phyloP scores from a whole-genome alignment of 805 yeast genomes.

The Monosporozyma aerobia region DNA sequence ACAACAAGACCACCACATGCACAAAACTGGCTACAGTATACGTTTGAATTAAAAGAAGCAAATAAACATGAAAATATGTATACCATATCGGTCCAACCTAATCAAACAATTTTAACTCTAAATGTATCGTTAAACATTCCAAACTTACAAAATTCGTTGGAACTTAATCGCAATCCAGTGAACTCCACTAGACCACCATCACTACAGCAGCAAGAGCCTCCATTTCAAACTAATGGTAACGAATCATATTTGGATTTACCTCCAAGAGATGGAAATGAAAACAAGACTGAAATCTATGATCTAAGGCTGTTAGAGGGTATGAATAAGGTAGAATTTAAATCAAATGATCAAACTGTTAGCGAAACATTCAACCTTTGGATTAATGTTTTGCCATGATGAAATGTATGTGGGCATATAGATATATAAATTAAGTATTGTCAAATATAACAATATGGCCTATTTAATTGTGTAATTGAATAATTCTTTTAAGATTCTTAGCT shows the following conservation, averaged over 20 bases:
- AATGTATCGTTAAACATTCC: slow-evolving; percentile 11
- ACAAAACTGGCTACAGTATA: slow-evolving; percentile 27
- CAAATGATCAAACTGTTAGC: slow-evolving; percentile 7
- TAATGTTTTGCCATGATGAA: slow-evolving; percentile 22
- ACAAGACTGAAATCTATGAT: slow-evolving; percentile 19
- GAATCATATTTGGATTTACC: neutral
- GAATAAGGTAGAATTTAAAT: slow-evolving; percentile 20
- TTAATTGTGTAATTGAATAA: neutral
- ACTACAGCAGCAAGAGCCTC: neutral
- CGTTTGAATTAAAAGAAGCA: slow-evolving; percentile 19
- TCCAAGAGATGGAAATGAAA: neutral
- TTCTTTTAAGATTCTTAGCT: neutral
- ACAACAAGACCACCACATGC: slow-evolving; percentile 24
- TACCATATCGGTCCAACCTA: slow-evolving; percentile 23
- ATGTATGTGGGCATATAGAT: neutral
- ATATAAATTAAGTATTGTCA: neutral
- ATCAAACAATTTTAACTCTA: slow-evolving; percentile 24
- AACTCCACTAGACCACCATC: neutral
- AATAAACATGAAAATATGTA: slow-evolving; percentile 23
- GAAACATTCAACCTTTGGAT: slow-evolving; percentile 27
- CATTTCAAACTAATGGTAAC: neutral
- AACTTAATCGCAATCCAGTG: slow-evolving; percentile 19
- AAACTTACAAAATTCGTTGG: slow-evolving; percentile 7
- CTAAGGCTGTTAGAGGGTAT: slow-evolving; percentile 26
- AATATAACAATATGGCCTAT: neutral